Percentiles rank a stretch among this genome's conserved stretches.
phyloP scores from a whole-genome alignment of 257 asterid genomes.

The Cruciata laevipes region DNA sequence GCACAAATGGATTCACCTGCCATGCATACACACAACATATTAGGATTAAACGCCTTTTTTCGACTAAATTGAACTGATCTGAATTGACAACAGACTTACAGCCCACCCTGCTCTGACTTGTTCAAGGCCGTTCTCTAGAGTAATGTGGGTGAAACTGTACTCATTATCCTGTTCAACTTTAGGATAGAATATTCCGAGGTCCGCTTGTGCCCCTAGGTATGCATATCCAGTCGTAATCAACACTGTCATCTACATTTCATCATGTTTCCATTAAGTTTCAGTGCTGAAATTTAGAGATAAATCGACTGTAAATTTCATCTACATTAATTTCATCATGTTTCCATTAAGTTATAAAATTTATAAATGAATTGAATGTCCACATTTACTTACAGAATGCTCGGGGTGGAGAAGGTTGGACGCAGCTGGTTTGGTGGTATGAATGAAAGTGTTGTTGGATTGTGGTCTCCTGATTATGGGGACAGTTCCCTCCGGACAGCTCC shows the following conservation, averaged over 20 bases:
- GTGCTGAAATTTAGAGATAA: too few species aligned
- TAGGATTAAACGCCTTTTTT: too few species aligned
- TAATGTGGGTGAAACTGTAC: not conserved
- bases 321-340: too few species aligned
- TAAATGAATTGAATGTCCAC: too few species aligned
- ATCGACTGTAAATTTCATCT: too few species aligned
- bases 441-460: not conserved
- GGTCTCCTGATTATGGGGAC: not conserved
- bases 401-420: not conserved
- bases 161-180: not conserved
- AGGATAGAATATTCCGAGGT: not conserved
- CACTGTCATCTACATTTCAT: not conserved
- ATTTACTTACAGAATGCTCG: not conserved
- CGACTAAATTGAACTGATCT: too few species aligned
- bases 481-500: not conserved
- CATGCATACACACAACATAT: too few species aligned
- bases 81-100: not conserved
- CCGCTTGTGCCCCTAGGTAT: not conserved
- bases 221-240: not conserved
- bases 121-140: not conserved
- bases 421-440: not conserved
- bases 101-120: not conserved
- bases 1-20: not conserved
- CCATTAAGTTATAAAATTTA: too few species aligned
- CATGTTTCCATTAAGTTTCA: too few species aligned